phyloP scores from a whole-genome alignment of 2,329 filamentous ascomycete genomes.

The Ceratocystis destructans region DNA sequence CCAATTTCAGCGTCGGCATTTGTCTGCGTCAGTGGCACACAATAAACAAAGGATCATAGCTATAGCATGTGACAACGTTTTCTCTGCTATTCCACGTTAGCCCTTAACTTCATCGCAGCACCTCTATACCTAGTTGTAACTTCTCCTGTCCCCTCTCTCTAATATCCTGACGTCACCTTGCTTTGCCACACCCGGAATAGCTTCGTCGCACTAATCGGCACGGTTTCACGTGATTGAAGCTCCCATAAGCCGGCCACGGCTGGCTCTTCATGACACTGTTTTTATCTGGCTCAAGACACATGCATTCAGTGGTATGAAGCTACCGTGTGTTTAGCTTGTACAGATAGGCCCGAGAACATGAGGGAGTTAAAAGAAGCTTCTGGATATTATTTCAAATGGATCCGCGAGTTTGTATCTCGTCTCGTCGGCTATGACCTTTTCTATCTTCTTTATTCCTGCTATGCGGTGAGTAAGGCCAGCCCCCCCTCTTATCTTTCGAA shows the following conservation, averaged over 20 bases:
- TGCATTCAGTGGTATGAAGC: neutral
- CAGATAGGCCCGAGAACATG: neutral
- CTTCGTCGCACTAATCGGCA: neutral
- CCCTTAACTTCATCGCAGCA: neutral
- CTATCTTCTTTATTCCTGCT: constrained; percentile 6
- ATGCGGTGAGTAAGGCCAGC: neutral
- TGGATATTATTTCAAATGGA: constrained; percentile 7
- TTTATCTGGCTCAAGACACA: neutral
- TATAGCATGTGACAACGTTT: neutral
- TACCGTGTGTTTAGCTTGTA: neutral
- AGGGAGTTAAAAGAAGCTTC: neutral
- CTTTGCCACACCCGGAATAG: neutral
- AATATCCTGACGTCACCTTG: neutral
- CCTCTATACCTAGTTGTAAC: neutral
- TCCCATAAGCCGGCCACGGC: neutral
- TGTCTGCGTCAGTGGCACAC: neutral
- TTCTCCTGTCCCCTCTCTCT: neutral
- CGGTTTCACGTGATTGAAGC: neutral
- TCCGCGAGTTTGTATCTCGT: neutral
- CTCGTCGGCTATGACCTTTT: constrained; percentile 15
- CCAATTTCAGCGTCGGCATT: neutral
- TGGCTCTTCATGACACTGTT: neutral
- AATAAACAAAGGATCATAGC: neutral
- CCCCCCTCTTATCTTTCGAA: neutral
- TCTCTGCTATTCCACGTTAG: neutral